A percentile compares a stretch with the other conserved stretches of the same genome.
Conservation (phyloP, 2,329 filamentous ascomycete genomes). For the Epichloe sylvatica region DNA sequence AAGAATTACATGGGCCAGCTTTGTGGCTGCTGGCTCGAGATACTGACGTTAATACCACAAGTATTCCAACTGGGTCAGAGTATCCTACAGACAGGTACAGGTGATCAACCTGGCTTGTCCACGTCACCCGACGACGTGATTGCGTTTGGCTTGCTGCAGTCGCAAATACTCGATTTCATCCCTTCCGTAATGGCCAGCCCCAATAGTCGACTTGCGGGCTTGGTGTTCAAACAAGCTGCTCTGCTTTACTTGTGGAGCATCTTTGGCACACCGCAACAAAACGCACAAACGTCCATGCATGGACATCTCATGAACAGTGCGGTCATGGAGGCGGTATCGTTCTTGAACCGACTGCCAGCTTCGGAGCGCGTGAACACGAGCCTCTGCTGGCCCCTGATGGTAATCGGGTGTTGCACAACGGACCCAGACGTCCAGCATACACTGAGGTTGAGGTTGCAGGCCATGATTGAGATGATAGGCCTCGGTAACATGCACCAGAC, state of each 20-base stretch:
- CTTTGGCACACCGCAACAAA: conserved; percentile 16
- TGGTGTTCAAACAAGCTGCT: conserved; percentile 31
- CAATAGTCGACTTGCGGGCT: conserved; percentile 26
- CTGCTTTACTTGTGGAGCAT: conserved; percentile 28
- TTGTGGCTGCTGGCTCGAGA: conserved; percentile 26
- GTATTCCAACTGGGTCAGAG: conserved; percentile 29
- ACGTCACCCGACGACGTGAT: conserved; percentile 26
- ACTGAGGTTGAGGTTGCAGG: conserved; percentile 19
- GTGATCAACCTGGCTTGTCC: neutral
- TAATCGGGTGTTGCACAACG: conserved; percentile 23
- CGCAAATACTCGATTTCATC: conserved; percentile 26
- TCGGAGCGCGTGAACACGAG: conserved; percentile 24
- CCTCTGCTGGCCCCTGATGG: conserved; percentile 25
- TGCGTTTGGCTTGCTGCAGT: conserved; percentile 28
- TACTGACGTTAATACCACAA: conserved; percentile 23
- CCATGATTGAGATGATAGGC: conserved; percentile 24
- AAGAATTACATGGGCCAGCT: conserved; percentile 23
- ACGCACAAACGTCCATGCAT: conserved; percentile 10
- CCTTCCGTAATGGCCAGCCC: conserved; percentile 21
- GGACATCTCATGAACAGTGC: conserved; percentile 15
- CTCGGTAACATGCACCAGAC: conserved; percentile 33
- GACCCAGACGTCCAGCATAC: conserved; percentile 22
- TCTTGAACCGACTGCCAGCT: conserved; percentile 19
- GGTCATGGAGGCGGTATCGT: conserved; percentile 16
- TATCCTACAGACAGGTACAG: conserved; percentile 16